phyloP scores from a whole-genome alignment of 495 filamentous ascomycete genomes.

The Penicillium subrubescens region DNA sequence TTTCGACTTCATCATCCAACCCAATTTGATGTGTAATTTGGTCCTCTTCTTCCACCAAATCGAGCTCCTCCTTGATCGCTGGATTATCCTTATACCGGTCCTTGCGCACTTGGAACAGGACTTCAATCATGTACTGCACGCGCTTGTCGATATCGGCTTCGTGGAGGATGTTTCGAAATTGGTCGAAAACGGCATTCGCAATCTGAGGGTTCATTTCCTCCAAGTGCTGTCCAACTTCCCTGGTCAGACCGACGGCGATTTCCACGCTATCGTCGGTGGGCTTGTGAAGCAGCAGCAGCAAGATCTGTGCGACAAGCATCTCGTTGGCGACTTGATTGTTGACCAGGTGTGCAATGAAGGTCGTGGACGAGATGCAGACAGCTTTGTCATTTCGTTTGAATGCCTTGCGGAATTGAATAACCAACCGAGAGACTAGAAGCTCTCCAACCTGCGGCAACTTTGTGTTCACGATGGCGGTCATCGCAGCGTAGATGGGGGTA shows the following conservation, averaged over 20 bases:
- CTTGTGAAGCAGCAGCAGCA: conserved; percentile 85
- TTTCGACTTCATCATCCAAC: conserved; percentile 79
- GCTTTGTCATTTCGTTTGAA: conserved; percentile 97
- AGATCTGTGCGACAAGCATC: conserved; percentile 86
- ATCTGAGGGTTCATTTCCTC: conserved; percentile 91
- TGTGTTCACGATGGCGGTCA: conserved; percentile 96
- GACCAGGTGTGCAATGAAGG: conserved; percentile 90
- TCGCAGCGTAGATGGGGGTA: conserved; percentile 90
- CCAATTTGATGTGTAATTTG: conserved; percentile 87
- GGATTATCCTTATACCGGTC: conserved; percentile 95
- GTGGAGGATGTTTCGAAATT: conserved; percentile 91
- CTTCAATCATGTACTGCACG: conserved; percentile 98
- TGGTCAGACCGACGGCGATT: conserved; percentile 88
- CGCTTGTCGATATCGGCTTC: conserved; percentile 95
- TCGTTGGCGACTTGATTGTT: conserved; percentile 97
- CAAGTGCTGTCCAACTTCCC: conserved; percentile 88
- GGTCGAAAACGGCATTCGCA: conserved; percentile 87
- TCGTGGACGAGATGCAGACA: conserved; percentile 86
- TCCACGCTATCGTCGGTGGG: conserved; percentile 98
- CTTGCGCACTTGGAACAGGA: conserved; percentile 94
- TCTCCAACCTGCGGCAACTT: conserved; percentile 95
- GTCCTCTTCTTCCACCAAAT: conserved; percentile 95
- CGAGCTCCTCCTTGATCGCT: conserved; percentile 86
- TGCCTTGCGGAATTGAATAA: conserved; percentile 92
- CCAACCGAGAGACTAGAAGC: conserved; percentile 78